These are phyloP conservation scores for Leccinum rimulosum DNA, from an alignment of 768 basidiomycete genomes.

Conservation along the genomic window DNA sequence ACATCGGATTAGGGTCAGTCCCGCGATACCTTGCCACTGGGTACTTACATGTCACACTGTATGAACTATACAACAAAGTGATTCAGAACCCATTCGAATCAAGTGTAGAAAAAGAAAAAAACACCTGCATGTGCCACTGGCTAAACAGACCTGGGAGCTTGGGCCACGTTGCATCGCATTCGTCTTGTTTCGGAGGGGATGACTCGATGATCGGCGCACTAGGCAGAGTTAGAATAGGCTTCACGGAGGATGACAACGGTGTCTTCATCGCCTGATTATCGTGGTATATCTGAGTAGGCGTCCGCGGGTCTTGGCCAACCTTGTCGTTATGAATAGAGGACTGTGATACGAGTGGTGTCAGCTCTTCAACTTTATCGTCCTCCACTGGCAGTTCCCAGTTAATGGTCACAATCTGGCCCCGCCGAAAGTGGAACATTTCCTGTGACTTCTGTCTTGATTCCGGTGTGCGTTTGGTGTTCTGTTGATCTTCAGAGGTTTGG, in stretches of 20 bases:
- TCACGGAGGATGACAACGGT: neutral
- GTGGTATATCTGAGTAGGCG: neutral
- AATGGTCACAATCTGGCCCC: slow-evolving; percentile 14
- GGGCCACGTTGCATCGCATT: slow-evolving; percentile 14
- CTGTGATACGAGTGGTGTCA: neutral
- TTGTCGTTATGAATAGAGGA: neutral
- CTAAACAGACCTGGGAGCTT: slow-evolving; percentile 6
- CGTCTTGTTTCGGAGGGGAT: slow-evolving; percentile 1
- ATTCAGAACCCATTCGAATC: neutral
- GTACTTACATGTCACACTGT: slow-evolving; percentile 34
- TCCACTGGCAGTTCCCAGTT: neutral
- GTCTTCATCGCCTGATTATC: neutral
- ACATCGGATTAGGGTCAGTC: neutral
- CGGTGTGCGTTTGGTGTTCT: neutral
- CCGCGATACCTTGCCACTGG: too few species aligned
- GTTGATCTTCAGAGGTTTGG: neutral
- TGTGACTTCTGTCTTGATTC: neutral
- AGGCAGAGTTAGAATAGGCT: neutral
- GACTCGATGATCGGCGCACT: neutral
- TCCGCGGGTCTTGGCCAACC: neutral
- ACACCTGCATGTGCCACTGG: slow-evolving; percentile 27
- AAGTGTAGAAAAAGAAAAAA: neutral
- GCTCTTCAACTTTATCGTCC: neutral
- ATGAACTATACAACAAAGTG: slow-evolving; percentile 25
- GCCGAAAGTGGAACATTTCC: slow-evolving; percentile 13